Percentiles rank a stretch among this genome's conserved stretches.
These are phyloP conservation scores for Pistacia integerrima DNA, from an alignment of 345 rosid species.

Conservation along the genomic window DNA sequence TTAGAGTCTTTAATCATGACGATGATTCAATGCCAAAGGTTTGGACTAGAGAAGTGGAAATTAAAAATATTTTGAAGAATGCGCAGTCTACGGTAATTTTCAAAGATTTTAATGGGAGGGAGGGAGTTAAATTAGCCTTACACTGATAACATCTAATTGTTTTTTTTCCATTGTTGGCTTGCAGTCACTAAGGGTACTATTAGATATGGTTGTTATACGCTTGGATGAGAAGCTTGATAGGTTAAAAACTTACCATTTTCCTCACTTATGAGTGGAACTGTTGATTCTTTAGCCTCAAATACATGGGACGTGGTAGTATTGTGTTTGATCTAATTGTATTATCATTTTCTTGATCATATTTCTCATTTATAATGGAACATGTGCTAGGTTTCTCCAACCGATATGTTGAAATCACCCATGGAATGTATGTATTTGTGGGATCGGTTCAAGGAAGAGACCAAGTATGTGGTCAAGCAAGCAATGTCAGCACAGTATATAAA, in stretches of 20 bases:
- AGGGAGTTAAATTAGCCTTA: no score
- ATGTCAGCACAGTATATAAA: slow-evolving; percentile 55
- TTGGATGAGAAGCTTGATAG: slow-evolving; percentile 68
- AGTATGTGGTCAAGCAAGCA: slow-evolving; percentile 70
- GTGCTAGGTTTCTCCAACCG: slow-evolving; percentile 50
- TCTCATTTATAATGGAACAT: not conserved
- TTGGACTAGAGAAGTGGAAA: no score
- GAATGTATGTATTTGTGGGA: slow-evolving; percentile 82
- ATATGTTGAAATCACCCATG: slow-evolving; percentile 64
- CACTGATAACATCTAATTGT: no score
- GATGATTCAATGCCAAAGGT: no score
- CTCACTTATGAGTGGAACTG: slow-evolving; percentile 56
- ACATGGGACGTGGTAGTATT: slow-evolving; percentile 68
- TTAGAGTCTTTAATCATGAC: no score
- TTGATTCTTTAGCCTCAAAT: slow-evolving; percentile 62
- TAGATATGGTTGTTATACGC: slow-evolving; percentile 65
- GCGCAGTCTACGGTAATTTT: no score
- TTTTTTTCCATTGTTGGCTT: slow-evolving; percentile 13
- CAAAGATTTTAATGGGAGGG: no score
- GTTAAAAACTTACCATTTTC: slow-evolving; percentile 53
- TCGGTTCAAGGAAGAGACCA: slow-evolving; percentile 75
- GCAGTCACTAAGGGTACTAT: slow-evolving; percentile 60
- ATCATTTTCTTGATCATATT: not conserved
- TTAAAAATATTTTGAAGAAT: no score
- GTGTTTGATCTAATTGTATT: not conserved